These are phyloP conservation scores for Leptographium radiaticola DNA, from an alignment of 2,329 filamentous ascomycete genomes.

Conservation along the genomic window DNA sequence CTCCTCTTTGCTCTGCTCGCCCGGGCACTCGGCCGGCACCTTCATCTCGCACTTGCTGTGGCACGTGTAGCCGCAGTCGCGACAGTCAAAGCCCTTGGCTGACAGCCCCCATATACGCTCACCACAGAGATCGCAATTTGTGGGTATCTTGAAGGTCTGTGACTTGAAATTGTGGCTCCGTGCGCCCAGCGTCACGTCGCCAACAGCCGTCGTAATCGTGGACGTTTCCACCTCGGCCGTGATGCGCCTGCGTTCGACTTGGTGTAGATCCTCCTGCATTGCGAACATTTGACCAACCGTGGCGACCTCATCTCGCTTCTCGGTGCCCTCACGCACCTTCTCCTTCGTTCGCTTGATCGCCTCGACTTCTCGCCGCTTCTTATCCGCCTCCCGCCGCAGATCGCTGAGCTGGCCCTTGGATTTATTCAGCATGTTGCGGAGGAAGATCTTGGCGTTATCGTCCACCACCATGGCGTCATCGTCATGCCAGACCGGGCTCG, in stretches of 20 bases:
- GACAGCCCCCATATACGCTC: constrained; percentile 95
- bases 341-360: constrained; percentile 60
- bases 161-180: constrained; percentile 96
- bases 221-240: constrained; percentile 87
- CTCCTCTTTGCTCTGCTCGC: constrained; percentile 86
- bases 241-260: constrained; percentile 68
- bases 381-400: constrained; percentile 69
- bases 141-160: constrained; percentile 98
- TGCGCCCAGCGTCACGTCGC: constrained; percentile 82
- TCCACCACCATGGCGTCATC: constrained; percentile 78
- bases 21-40: constrained; percentile 88
- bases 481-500: constrained; percentile 94
- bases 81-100: constrained; percentile 91
- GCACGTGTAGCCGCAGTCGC: constrained; percentile 94
- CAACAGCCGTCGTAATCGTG: constrained; percentile 82
- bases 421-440: constrained; percentile 84
- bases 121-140: constrained; percentile 92
- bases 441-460: constrained; percentile 74
- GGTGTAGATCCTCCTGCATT: constrained; percentile 73
- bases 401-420: constrained; percentile 77
- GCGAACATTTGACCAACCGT: constrained; percentile 73
- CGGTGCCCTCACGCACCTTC: constrained; percentile 66
- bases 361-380: constrained; percentile 77
- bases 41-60: constrained; percentile 99
- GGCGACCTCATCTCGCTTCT: constrained; percentile 80